phyloP scores from a whole-genome alignment of 1,284 basidiomycete genomes.

The Phellopilus nigrolimitatus region DNA sequence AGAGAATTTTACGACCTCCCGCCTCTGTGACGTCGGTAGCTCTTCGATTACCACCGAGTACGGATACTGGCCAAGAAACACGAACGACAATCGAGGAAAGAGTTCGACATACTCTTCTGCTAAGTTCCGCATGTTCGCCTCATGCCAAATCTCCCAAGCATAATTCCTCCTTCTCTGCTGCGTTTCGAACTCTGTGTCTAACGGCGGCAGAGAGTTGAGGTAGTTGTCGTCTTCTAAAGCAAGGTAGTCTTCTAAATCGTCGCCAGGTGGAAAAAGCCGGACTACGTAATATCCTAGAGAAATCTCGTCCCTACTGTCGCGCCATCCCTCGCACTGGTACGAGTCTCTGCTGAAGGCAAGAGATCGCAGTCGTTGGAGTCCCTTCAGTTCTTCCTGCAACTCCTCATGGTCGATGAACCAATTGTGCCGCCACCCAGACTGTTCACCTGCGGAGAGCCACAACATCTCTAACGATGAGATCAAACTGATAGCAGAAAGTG shows the following conservation, averaged over 20 bases:
- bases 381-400: neutral
- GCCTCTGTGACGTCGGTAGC: too few relatives aligned
- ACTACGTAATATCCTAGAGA: neutral
- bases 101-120: neutral
- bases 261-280: neutral
- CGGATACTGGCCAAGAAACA: slow-evolving; percentile 5
- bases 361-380: neutral
- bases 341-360: slow-evolving; percentile 11
- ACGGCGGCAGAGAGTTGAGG: neutral
- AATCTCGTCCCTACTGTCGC: neutral
- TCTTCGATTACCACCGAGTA: neutral
- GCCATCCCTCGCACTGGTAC: neutral
- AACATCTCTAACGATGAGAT: neutral
- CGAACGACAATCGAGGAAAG: neutral
- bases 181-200: too few relatives aligned
- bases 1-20: neutral
- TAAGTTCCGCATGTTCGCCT: neutral
- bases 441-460: slow-evolving; percentile 6
- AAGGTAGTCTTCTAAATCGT: neutral
- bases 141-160: slow-evolving; percentile 8
- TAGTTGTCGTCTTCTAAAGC: neutral
- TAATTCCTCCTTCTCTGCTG: neutral
- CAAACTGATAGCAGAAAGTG: neutral
- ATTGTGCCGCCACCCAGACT: neutral
- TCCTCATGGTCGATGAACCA: slow-evolving; percentile 5